phyloP scores from a whole-genome alignment of 768 basidiomycete species.

The Phaeotremella fagi region DNA sequence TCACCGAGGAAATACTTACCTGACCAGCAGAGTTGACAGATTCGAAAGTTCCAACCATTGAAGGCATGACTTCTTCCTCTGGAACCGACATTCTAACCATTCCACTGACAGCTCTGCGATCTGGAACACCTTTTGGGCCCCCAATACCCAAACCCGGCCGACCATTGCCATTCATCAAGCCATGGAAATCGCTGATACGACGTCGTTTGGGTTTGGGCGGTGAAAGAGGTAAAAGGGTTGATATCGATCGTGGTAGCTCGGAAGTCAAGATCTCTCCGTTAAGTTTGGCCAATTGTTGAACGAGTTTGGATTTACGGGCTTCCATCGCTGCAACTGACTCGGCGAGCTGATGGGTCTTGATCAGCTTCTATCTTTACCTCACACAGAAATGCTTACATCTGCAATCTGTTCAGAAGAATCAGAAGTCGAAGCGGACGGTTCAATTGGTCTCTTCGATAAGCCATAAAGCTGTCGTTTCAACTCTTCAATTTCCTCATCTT shows the following conservation, averaged over 20 bases:
- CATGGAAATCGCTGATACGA: constrained; percentile 45
- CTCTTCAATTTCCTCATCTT: constrained; percentile 47
- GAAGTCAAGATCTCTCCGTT: constrained; percentile 45
- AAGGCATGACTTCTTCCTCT: constrained; percentile 25
- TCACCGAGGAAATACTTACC: too few relatives aligned
- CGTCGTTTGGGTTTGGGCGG: constrained; percentile 33
- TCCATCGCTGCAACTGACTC: constrained; percentile 43
- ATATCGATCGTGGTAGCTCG: constrained; percentile 24
- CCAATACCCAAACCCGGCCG: constrained; percentile 25
- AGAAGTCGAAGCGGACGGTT: not conserved
- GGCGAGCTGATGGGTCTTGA: constrained; percentile 24
- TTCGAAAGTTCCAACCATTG: constrained; percentile 17
- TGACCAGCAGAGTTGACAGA: not conserved
- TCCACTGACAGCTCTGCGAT: constrained; percentile 41
- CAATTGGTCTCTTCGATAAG: constrained; percentile 11
- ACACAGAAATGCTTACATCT: not conserved
- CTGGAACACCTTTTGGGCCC: constrained; percentile 12
- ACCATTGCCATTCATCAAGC: constrained; percentile 3
- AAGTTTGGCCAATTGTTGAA: constrained; percentile 38
- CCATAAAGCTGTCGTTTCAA: constrained; percentile 32
- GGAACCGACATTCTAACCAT: constrained; percentile 26
- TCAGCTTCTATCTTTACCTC: not conserved
- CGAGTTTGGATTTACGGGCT: constrained; percentile 33
- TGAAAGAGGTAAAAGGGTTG: constrained; percentile 12
- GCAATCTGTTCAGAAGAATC: constrained; percentile 3